phyloP scores from a whole-genome alignment of 2,329 filamentous ascomycete species.

The Clonostachys sp. region DNA sequence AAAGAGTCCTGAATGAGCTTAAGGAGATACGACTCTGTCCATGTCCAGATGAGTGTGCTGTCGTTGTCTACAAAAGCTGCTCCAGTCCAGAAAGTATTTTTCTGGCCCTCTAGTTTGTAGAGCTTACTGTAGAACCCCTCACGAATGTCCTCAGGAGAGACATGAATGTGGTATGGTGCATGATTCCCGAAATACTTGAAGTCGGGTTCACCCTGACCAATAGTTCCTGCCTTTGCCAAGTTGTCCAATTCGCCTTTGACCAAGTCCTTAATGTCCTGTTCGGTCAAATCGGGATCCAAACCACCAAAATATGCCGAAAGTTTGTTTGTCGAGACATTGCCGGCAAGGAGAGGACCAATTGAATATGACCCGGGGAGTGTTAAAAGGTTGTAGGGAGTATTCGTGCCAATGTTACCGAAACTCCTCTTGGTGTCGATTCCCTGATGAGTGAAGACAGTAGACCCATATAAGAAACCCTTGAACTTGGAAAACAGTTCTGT shows the following conservation, averaged over 20 bases:
- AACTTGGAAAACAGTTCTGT: not conserved
- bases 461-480: not conserved
- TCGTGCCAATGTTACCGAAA: not conserved
- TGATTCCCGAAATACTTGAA: conserved; percentile 20
- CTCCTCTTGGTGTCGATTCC: not conserved
- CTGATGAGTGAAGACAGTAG: not conserved
- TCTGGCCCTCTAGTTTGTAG: conserved; percentile 34
- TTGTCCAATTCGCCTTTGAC: not conserved
- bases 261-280: not conserved
- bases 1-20: not conserved
- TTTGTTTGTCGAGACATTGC: not conserved
- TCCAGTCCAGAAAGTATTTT: conserved; percentile 40
- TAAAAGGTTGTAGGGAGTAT: not conserved
- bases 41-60: not conserved
- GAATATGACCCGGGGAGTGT: not conserved
- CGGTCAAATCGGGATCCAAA: not conserved
- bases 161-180: conserved; percentile 4
- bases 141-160: conserved; percentile 22
- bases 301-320: not conserved
- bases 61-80: not conserved
- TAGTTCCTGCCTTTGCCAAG: not conserved
- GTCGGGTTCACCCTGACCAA: not conserved
- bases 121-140: conserved; percentile 33
- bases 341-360: not conserved
- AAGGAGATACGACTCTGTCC: not conserved